Conservation (phyloP, 345 rosid species). For the Mercurialis annua region DNA sequence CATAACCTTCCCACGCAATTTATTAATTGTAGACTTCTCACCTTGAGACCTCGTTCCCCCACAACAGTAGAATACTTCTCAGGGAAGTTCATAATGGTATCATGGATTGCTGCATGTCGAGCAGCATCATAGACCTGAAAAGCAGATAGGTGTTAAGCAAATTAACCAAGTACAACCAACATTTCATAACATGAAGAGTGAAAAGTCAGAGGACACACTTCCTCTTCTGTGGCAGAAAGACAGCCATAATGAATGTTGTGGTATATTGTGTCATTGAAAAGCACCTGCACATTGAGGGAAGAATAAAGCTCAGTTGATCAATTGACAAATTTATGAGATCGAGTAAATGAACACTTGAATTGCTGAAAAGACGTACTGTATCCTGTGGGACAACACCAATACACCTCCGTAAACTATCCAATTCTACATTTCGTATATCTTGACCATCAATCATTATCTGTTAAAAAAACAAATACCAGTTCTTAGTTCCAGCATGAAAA, state of each 20-base stretch:
- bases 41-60: slow-evolving; percentile 99
- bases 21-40: slow-evolving; percentile 32
- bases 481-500: neutral
- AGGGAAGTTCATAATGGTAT: slow-evolving; percentile 86
- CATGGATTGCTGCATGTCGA: slow-evolving; percentile 89
- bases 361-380: slow-evolving; percentile 54
- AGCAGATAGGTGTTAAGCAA: slow-evolving; percentile 13
- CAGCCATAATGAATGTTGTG: slow-evolving; percentile 93
- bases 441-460: slow-evolving; percentile 85
- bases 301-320: slow-evolving; percentile 18
- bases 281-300: slow-evolving; percentile 57
- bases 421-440: slow-evolving; percentile 69
- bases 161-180: slow-evolving; percentile 3
- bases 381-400: slow-evolving; percentile 98
- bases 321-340: slow-evolving; percentile 4
- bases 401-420: slow-evolving; percentile 66
- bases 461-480: slow-evolving; percentile 11
- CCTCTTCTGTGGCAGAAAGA: slow-evolving; percentile 89
- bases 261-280: slow-evolving; percentile 89
- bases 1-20: neutral
- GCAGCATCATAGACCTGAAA: slow-evolving; percentile 97
- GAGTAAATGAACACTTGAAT: neutral
- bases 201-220: slow-evolving; percentile 41
- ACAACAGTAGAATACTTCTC: slow-evolving; percentile 86
- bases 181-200: neutral